phyloP scores from a whole-genome alignment of 768 basidiomycete genomes.

The Pleurotus tuber-regium region DNA sequence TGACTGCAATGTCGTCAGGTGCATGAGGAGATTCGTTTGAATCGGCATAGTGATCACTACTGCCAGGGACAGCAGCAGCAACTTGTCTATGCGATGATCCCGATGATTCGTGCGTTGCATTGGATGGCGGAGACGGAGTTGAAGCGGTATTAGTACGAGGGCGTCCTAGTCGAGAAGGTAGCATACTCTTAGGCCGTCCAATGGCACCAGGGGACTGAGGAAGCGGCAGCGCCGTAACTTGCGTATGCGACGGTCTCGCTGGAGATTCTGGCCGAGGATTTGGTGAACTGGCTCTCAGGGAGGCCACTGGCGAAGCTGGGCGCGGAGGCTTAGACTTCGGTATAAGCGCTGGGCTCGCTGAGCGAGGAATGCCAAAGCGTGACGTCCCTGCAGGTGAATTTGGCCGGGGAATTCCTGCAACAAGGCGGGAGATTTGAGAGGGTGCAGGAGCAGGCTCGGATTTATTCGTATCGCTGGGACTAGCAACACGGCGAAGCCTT shows the following conservation, averaged over 20 bases:
- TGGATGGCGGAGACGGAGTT: constrained; percentile 15
- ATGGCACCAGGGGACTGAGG: constrained; percentile 45
- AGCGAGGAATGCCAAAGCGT: constrained; percentile 41
- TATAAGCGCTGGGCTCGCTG: constrained; percentile 20
- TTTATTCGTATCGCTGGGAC: constrained; percentile 49
- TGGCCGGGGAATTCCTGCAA: constrained; percentile 44
- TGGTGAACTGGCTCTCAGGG: constrained; percentile 41
- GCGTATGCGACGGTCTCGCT: constrained; percentile 28
- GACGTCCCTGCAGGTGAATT: constrained; percentile 43
- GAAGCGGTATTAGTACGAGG: constrained; percentile 48
- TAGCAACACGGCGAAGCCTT: constrained; percentile 77
- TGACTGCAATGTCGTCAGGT: constrained; percentile 67
- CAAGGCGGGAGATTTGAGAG: constrained; percentile 55
- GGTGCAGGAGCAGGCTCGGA: constrained; percentile 35
- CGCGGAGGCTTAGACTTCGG: constrained; percentile 38
- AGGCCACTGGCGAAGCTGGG: constrained; percentile 40
- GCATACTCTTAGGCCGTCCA: constrained; percentile 59
- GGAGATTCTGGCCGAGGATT: constrained; percentile 43
- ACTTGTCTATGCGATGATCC: not conserved
- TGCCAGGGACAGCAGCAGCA: not conserved
- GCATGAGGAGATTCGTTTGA: constrained; percentile 32
- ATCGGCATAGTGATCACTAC: constrained; percentile 14
- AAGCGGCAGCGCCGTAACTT: constrained; percentile 20
- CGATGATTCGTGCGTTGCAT: constrained; percentile 13
- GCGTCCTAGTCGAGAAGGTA: constrained; percentile 74